These are phyloP conservation scores for Curvularia eragrostidis DNA, from an alignment of 2,329 filamentous ascomycete species.

Conservation along the genomic window DNA sequence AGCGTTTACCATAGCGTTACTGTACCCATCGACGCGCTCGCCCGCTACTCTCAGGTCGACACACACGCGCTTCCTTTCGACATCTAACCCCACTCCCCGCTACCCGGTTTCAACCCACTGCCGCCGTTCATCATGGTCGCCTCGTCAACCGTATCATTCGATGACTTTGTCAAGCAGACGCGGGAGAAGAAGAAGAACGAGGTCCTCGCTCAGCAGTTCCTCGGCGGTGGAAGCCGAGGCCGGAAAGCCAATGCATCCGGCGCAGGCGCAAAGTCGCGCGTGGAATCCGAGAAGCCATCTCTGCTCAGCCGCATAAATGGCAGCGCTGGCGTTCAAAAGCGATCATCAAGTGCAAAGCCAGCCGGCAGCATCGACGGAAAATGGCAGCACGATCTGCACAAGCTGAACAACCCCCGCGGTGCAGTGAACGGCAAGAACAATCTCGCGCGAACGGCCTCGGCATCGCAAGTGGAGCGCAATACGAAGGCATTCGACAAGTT, in stretches of 20 bases:
- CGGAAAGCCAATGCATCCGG: constrained; percentile 65
- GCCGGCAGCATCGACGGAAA: constrained; percentile 68
- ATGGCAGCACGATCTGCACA: constrained; percentile 75
- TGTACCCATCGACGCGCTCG: constrained; percentile 23
- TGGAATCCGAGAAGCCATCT: constrained; percentile 56
- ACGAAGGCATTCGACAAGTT: constrained; percentile 52
- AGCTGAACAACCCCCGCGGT: constrained; percentile 50
- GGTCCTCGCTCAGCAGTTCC: constrained; percentile 73
- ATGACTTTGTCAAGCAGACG: constrained; percentile 43
- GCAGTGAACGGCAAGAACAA: constrained; percentile 38
- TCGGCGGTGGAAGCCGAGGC: constrained; percentile 63
- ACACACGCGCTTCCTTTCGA: constrained; percentile 6
- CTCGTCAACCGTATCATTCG: constrained; percentile 35
- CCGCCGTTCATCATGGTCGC: constrained; percentile 25
- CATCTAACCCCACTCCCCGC: constrained; percentile 5
- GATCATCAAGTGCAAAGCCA: constrained; percentile 52
- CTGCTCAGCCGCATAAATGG: constrained; percentile 78
- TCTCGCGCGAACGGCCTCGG: constrained; percentile 48
- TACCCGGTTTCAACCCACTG: not conserved
- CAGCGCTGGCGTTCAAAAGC: constrained; percentile 70
- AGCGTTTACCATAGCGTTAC: constrained; percentile 13
- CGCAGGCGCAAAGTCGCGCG: constrained; percentile 52
- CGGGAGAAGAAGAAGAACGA: constrained; percentile 76
- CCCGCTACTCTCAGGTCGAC: constrained; percentile 5
- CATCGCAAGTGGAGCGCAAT: constrained; percentile 52